A percentile compares a stretch with the other conserved stretches of the same genome.
Evolutionary conservation across 352 stramenopile genomes (phyloP).

Genomic region (Phytopythium cucurbitacearum): DNA sequence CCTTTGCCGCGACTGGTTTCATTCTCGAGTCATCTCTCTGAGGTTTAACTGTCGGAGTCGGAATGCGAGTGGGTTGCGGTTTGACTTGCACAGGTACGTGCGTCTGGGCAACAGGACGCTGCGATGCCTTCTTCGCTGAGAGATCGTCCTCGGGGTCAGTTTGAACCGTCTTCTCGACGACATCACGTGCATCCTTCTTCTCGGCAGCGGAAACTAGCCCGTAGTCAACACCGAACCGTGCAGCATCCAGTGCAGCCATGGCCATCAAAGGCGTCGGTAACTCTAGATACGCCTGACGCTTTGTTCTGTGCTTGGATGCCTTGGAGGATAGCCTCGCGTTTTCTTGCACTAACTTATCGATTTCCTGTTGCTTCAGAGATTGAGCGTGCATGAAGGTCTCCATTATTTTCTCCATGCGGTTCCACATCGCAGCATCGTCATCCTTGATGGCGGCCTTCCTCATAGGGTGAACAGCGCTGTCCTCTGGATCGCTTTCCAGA

Average conservation of each 20-base stretch:
- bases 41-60: no score
- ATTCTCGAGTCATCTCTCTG: not conserved
- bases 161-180: constrained; percentile 57
- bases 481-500: constrained; percentile 48
- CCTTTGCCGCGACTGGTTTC: not conserved
- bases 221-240: constrained; percentile 59
- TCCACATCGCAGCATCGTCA: constrained; percentile 12
- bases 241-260: constrained; percentile 54
- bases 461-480: not conserved
- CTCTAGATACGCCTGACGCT: constrained; percentile 12
- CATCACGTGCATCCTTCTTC: not conserved
- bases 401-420: constrained; percentile 54
- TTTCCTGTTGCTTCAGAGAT: constrained; percentile 58
- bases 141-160: constrained; percentile 36
- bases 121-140: not conserved
- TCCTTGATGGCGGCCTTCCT: constrained; percentile 6
- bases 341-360: constrained; percentile 49
- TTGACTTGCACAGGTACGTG: no score
- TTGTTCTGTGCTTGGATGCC: constrained; percentile 31
- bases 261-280: constrained; percentile 30
- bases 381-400: constrained; percentile 56
- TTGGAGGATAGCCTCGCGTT: constrained; percentile 54
- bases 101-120: not conserved
- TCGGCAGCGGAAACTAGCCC: not conserved
- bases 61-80: no score